These are phyloP conservation scores for Climacium dendroides DNA, from an alignment of 225 moss, liverwort and hornwort genomes.

Conservation along the genomic window DNA sequence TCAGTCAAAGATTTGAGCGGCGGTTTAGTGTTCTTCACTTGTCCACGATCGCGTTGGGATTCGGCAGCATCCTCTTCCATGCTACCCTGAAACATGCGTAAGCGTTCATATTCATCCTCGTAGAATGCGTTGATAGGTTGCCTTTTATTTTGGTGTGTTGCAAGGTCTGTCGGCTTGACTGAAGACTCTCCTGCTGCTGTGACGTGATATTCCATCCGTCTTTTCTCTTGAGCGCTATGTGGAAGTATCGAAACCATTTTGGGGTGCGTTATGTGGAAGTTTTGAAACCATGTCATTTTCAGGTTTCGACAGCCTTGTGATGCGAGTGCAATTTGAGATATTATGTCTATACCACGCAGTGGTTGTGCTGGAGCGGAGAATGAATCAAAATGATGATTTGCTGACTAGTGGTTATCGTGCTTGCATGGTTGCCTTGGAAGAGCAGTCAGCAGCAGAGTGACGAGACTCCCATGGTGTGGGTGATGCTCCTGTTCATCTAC, in stretches of 20 bases:
- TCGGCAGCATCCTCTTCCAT: conserved; percentile 83
- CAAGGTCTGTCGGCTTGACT: not conserved
- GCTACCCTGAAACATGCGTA: conserved; percentile 69
- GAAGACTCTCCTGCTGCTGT: not conserved
- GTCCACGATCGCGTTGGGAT: conserved; percentile 59
- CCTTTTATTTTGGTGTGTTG: not conserved
- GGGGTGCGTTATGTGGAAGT: not conserved
- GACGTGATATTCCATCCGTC: not conserved
- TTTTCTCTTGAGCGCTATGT: not conserved
- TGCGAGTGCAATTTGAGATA: not conserved
- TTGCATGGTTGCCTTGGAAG: not conserved
- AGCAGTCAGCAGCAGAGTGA: conserved; percentile 89
- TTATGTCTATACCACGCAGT: not conserved
- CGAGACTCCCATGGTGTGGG: conserved; percentile 93
- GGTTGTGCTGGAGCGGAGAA: not conserved
- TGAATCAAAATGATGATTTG: not conserved
- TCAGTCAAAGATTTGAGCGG: conserved; percentile 65
- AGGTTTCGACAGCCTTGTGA: not conserved
- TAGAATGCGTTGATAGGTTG: not conserved
- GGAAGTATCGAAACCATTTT: no score
- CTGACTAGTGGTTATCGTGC: not conserved
- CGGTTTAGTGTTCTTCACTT: conserved; percentile 76
- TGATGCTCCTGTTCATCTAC: conserved; percentile 84
- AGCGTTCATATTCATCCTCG: not conserved
- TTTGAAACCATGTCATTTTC: no score